These are phyloP conservation scores for Ambrosia hybrid DNA, from an alignment of 140 eudicot genomes.

Conservation along the genomic window DNA sequence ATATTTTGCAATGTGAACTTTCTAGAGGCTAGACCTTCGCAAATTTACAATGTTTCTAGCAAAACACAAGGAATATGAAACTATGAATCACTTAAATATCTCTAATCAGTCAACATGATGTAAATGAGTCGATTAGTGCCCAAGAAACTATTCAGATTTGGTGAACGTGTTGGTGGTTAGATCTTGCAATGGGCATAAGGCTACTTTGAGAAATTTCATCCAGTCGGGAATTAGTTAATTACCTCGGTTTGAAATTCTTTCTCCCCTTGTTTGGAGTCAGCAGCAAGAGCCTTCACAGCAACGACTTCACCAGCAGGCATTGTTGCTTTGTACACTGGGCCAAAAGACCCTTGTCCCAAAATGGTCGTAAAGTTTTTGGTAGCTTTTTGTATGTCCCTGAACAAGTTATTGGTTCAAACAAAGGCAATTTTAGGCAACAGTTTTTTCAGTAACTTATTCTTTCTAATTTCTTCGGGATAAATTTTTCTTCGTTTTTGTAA, in stretches of 20 bases:
- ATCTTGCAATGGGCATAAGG: slow-evolving; percentile 17
- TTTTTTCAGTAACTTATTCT: not conserved
- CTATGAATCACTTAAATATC: not conserved
- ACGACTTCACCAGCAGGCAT: slow-evolving; percentile 88
- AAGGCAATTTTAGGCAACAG: not conserved
- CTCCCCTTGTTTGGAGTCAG: slow-evolving; percentile 95
- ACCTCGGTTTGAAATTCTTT: slow-evolving; percentile 98
- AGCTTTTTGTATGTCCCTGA: slow-evolving; percentile 57
- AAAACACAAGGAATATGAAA: not conserved
- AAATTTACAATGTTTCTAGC: not conserved
- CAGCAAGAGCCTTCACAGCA: slow-evolving; percentile 95
- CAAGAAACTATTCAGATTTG: not conserved
- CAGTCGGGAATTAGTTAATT: slow-evolving; percentile 26
- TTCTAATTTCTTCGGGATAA: too few relatives aligned
- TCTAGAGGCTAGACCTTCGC: not conserved
- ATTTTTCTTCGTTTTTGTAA: too few relatives aligned
- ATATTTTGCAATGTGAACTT: not conserved
- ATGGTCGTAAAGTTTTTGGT: slow-evolving; percentile 84
- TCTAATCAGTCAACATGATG: not conserved
- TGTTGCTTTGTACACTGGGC: slow-evolving; percentile 93
- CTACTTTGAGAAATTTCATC: not conserved
- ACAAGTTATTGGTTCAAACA: not conserved
- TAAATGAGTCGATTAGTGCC: not conserved
- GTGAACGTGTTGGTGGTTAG: not conserved
- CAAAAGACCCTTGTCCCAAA: slow-evolving; percentile 95